A percentile compares a stretch with the other conserved stretches of the same genome.
phyloP scores from a whole-genome alignment of 1,284 basidiomycete genomes.

The Cystobasidiaceae sp. region DNA sequence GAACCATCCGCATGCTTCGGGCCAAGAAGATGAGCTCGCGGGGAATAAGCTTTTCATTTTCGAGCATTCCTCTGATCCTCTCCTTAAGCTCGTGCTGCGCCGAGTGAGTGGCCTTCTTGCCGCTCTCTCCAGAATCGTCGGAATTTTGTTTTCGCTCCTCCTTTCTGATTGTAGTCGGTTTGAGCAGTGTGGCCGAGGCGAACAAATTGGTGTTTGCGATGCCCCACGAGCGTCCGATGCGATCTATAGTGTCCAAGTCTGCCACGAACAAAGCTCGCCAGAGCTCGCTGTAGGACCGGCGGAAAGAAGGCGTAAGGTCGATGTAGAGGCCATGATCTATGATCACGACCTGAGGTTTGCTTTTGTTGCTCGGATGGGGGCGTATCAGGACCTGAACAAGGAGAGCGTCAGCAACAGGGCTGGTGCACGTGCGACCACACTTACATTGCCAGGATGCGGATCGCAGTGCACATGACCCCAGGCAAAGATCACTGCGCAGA shows the following conservation, averaged over 20 bases:
- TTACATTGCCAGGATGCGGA: constrained; percentile 32
- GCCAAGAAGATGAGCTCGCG: constrained; percentile 63
- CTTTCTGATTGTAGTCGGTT: constrained; percentile 40
- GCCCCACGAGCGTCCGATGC: constrained; percentile 67
- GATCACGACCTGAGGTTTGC: constrained; percentile 70
- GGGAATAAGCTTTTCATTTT: constrained; percentile 52
- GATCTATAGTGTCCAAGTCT: constrained; percentile 61
- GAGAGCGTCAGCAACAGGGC: neutral
- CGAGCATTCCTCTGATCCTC: constrained; percentile 51
- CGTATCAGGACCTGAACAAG: constrained; percentile 72
- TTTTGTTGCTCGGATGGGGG: constrained; percentile 58
- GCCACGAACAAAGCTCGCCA: constrained; percentile 72
- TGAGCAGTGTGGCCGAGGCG: constrained; percentile 41
- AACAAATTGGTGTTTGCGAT: constrained; percentile 71
- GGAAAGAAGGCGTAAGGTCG: constrained; percentile 39
- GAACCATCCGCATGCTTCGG: constrained; percentile 68
- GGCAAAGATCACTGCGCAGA: constrained; percentile 62
- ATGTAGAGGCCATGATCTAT: constrained; percentile 77
- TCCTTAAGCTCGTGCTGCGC: constrained; percentile 51
- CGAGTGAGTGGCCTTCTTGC: constrained; percentile 46
- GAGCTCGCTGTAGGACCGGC: constrained; percentile 54
- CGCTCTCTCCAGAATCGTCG: constrained; percentile 35
- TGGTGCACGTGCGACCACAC: constrained; percentile 38
- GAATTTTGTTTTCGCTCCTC: constrained; percentile 22
- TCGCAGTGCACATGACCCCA: constrained; percentile 77